Evolutionary conservation across 164 flowering plant species (phyloP).

Genomic region (Nelumbo lutea): DNA sequence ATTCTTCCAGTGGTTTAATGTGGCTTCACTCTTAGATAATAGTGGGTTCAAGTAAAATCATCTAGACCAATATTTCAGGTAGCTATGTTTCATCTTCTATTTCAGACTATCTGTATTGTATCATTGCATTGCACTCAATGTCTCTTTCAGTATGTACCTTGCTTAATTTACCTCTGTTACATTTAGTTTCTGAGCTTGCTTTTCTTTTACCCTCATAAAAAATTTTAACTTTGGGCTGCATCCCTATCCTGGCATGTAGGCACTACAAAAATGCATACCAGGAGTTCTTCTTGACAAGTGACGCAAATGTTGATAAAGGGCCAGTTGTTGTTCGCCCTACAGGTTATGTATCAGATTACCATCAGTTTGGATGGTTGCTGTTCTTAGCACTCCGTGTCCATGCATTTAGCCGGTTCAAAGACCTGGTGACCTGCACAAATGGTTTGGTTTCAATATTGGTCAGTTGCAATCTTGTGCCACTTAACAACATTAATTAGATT

Average conservation of each 20-base stretch:
- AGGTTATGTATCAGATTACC: slow-evolving; percentile 42
- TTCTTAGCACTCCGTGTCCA: slow-evolving; percentile 87
- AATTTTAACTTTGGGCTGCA: too few relatives aligned
- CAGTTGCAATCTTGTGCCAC: slow-evolving; percentile 26
- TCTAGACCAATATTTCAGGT: too few relatives aligned
- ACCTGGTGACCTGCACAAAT: slow-evolving; percentile 85
- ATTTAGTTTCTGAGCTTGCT: too few relatives aligned
- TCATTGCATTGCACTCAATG: too few relatives aligned
- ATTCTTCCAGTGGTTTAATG: too few relatives aligned
- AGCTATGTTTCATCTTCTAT: too few relatives aligned
- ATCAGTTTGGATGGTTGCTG: slow-evolving; percentile 94
- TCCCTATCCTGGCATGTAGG: slow-evolving; percentile 31
- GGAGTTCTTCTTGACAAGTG: slow-evolving; percentile 54
- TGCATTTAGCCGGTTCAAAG: slow-evolving; percentile 80
- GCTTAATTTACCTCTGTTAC: too few relatives aligned
- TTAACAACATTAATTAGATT: background rate
- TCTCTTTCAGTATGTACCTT: too few relatives aligned
- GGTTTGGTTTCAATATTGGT: slow-evolving; percentile 89
- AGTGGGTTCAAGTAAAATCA: too few relatives aligned
- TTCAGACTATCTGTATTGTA: too few relatives aligned
- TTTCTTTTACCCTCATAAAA: too few relatives aligned
- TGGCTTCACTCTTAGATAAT: too few relatives aligned
- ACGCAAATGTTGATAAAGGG: slow-evolving; percentile 31
- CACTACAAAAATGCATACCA: slow-evolving; percentile 60
- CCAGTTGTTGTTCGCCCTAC: slow-evolving; percentile 22